A percentile compares a stretch with the other conserved stretches of the same genome.
phyloP scores from a whole-genome alignment of 441 rosid genomes.

The Mallotus japonicus region DNA sequence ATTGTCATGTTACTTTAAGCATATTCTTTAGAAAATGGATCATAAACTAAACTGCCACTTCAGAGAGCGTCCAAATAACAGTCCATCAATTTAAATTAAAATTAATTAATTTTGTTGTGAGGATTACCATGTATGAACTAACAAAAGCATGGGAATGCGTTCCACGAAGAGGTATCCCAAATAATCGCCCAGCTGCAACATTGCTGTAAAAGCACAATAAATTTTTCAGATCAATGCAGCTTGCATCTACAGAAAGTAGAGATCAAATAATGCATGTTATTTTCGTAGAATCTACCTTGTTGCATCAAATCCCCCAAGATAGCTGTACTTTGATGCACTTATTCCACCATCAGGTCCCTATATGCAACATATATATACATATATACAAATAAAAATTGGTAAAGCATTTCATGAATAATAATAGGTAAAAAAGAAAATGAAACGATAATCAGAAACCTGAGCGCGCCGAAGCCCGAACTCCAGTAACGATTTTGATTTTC shows the following conservation, averaged over 20 bases:
- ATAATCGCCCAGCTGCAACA: conserved; percentile 85
- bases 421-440: conserved; percentile 1
- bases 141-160: conserved; percentile 98
- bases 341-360: conserved; percentile 99
- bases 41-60: conserved; percentile 5
- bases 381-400: conserved; percentile 9
- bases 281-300: conserved; percentile 60
- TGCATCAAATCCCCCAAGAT: conserved; percentile 98
- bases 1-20: conserved; percentile 1
- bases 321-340: conserved; percentile 93
- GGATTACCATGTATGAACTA: conserved; percentile 77
- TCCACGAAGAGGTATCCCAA: conserved; percentile 91
- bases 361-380: neutral
- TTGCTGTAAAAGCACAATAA: conserved; percentile 50
- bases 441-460: conserved; percentile 55
- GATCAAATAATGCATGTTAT: neutral
- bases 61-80: neutral
- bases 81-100: neutral
- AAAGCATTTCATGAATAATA: conserved; percentile 14
- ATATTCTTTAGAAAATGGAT: neutral
- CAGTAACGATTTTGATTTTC: conserved; percentile 67
- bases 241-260: conserved; percentile 2
- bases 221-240: conserved; percentile 7
- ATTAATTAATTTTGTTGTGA: neutral
- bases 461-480: conserved; percentile 97